A percentile compares a stretch with the other conserved stretches of the same genome.
Conservation (phyloP, 1,284 basidiomycete genomes). For the Anthracocystis walkeri region DNA sequence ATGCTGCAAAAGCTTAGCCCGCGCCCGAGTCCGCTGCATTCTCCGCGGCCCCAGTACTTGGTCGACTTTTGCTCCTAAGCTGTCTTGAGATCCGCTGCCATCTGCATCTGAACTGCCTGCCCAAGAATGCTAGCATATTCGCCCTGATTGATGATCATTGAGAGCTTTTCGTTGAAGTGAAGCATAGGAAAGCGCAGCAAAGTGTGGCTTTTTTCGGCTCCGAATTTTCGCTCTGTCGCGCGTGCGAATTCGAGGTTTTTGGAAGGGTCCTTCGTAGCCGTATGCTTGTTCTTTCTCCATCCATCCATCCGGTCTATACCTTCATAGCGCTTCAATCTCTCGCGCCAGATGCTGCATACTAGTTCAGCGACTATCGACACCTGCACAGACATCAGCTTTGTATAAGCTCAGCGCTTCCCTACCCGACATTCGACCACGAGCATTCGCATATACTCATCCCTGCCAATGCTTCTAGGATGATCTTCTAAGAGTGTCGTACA, state of each 20-base stretch:
- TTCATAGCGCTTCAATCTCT: neutral
- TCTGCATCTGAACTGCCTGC: neutral
- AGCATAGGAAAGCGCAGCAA: neutral
- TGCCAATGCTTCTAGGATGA: neutral
- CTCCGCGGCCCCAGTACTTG: neutral
- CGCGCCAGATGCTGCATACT: conserved; percentile 3
- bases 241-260: conserved; percentile 36
- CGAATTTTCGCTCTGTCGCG: conserved; percentile 25
- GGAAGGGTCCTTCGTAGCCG: neutral
- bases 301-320: conserved; percentile 8
- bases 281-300: conserved; percentile 7
- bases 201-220: conserved; percentile 16
- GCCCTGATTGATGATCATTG: neutral
- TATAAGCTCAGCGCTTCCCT: neutral
- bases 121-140: neutral
- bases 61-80: neutral
- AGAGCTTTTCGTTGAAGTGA: neutral
- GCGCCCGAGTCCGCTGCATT: neutral
- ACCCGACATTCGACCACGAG: neutral
- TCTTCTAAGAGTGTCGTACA: neutral
- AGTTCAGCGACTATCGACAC: neutral
- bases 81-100: neutral
- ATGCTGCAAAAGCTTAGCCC: too few relatives aligned
- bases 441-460: too few relatives aligned
- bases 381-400: neutral